Evolutionary conservation across 73 alveolate genomes (phyloP).

Genomic region (Paramecium biaurelia): DNA sequence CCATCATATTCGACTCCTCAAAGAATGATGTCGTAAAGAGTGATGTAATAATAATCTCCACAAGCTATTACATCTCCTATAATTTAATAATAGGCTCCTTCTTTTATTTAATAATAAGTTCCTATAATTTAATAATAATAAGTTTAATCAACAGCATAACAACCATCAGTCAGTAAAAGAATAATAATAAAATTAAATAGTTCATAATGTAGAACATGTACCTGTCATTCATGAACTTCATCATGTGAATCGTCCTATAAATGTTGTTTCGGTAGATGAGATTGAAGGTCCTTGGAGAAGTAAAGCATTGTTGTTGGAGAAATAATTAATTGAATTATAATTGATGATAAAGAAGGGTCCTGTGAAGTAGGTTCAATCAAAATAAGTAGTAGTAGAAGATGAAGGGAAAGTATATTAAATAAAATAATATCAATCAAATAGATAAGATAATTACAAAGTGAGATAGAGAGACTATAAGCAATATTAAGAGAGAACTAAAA

Average conservation of each 20-base stretch:
- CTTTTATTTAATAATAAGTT: background rate
- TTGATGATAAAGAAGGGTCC: slow-evolving; percentile 12
- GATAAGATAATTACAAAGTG: slow-evolving; percentile 11
- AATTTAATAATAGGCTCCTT: background rate
- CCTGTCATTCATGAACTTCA: slow-evolving; percentile 46
- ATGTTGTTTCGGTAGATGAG: slow-evolving; percentile 42
- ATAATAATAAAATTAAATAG: background rate
- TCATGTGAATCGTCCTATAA: slow-evolving; percentile 14
- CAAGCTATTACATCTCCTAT: background rate
- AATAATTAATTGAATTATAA: slow-evolving; percentile 4
- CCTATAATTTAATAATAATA: background rate
- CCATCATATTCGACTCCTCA: background rate
- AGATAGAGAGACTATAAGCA: background rate
- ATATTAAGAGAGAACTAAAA: background rate
- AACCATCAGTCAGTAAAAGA: background rate
- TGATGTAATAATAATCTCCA: background rate
- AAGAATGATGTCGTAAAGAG: background rate
- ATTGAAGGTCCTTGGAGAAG: slow-evolving; percentile 51
- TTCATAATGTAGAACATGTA: slow-evolving; percentile 46
- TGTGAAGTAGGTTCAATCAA: background rate
- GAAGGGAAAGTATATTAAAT: background rate
- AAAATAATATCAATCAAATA: background rate
- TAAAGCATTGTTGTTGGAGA: background rate
- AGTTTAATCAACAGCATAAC: background rate
- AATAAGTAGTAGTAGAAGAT: slow-evolving; percentile 18